Evolutionary conservation across 2,329 filamentous ascomycete genomes (phyloP).

Genomic region (Diplocarpon rosae): DNA sequence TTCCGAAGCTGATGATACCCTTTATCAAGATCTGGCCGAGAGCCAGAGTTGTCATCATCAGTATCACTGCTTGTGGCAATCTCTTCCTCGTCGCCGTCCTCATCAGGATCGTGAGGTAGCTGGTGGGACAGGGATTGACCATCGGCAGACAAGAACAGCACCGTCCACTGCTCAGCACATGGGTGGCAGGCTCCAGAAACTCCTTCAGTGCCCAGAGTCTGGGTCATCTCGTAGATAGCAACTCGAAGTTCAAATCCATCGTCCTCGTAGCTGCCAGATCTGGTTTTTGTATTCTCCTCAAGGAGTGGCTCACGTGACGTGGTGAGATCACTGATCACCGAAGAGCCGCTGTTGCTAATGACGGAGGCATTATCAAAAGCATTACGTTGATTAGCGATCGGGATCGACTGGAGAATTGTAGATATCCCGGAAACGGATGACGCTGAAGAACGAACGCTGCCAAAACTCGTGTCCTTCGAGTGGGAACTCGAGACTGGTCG

Average conservation of each 20-base stretch:
- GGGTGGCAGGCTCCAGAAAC: slow-evolving; percentile 63
- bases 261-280: slow-evolving; percentile 45
- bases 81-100: slow-evolving; percentile 56
- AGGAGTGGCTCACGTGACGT: slow-evolving; percentile 54
- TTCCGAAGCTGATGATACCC: slow-evolving; percentile 74
- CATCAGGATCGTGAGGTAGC: slow-evolving; percentile 61
- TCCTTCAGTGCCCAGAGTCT: slow-evolving; percentile 51
- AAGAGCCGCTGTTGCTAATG: slow-evolving; percentile 62
- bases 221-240: slow-evolving; percentile 60
- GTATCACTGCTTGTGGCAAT: slow-evolving; percentile 49
- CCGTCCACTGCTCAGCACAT: slow-evolving; percentile 72
- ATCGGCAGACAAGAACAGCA: slow-evolving; percentile 66
- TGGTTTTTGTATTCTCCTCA: slow-evolving; percentile 40
- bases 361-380: slow-evolving; percentile 57
- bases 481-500: slow-evolving; percentile 47
- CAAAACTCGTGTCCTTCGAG: slow-evolving; percentile 40
- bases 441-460: slow-evolving; percentile 52
- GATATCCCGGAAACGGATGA: slow-evolving; percentile 60
- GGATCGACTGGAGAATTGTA: slow-evolving; percentile 56
- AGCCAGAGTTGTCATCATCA: slow-evolving; percentile 44
- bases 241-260: slow-evolving; percentile 54
- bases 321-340: slow-evolving; percentile 57
- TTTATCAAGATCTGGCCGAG: slow-evolving; percentile 56
- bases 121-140: slow-evolving; percentile 58
- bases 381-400: slow-evolving; percentile 42